Evolutionary conservation across 805 yeast genomes (phyloP), one percentile per base, ranked within the genome.

Genomic region (Pichia gijzeniarum): DNA sequence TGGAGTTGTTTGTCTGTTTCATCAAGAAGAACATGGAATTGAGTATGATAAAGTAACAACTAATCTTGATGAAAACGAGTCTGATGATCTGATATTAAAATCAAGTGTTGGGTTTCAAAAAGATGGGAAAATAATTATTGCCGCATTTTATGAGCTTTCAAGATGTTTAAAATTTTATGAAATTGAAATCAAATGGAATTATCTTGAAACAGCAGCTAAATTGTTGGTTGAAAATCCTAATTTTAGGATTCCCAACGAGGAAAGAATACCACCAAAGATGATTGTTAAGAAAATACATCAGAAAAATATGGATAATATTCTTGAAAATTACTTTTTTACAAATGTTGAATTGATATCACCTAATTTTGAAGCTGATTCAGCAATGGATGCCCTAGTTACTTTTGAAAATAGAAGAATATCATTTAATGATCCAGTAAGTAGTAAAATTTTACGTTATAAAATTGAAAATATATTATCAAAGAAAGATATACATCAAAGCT

Each of bases 11-110:
- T 66, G 72, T 20, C 60, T 82, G 25, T 79, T 80, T 68, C 82
- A 75, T 56, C 91, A 82, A 58, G 78, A 80, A 17, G 80, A 75
- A 48, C 80, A 75, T 53, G 74, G 77, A 39, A 70, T 79, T 18
- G 85, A 80, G 48, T 82, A 78, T 55, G 68, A 68, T 48, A 72
- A 71, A 49, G 50, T 65, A 2, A 47, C 66, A 4, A 39, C 57
- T 2, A 43, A 35, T 9, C 42, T 63, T 22, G 57, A 55, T 10
- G 52, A 76, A 20, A 72, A 68, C 9, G 59, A 38, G 22, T 19
- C 30, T 19, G 19, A 28, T 31, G 59, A 53, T 14, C 48, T 53
- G 1, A 46, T 72, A 1, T 49, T 59, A 4, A 57, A 62, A 35
- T 69, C 81, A 0, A 64, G 77, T 12, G 70, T 82, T 48, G 85